Base-by-base conservation (phyloP, 805 yeast genomes). In the Ogataea angusta region DNA sequence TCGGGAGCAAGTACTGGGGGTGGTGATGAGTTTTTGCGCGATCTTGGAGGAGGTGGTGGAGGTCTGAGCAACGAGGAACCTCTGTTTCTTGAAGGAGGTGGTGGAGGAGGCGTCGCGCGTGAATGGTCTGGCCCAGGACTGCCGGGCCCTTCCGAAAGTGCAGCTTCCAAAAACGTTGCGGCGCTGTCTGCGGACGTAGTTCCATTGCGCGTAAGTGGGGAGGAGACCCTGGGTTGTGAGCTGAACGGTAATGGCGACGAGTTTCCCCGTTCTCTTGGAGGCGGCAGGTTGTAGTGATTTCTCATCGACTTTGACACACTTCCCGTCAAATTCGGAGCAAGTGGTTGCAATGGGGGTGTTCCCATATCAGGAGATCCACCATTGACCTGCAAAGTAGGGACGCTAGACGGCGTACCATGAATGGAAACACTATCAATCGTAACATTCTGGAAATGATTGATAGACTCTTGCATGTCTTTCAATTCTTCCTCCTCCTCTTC, bases 381-480 rank as follows among this genome's bases (percentile, higher is more conserved):
- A 14, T 42, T 42, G 19, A 51, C 45, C 14, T 40, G 38, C n/a
- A 48, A 39, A 17, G 51, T 40, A 14, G 73, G 80, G 30, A 76
- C 66, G 43, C 69, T 74, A 1, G 82, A 65, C 0, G 88, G 85
- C 1, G 75, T 73, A n/a, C 91, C 90, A 51, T 74, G 80, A 13
- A 80, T 73, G 32, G 85, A 75, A 3, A 82, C 89, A 40, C 86
- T 79, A 57, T 88, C 96, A 27, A 85, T 87, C 21, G 80, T 76
- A 41, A 88, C 82, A 54, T 85, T 81, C 37, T 78, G 82, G 63
- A 88, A 88, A 56, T 80, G 82, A 47, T 79, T 79, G 40, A 83
- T 75, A 10, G 84, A 82, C 10, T 84, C 82, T 51, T 79, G 84
- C 80, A 84, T 82, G 48, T 82, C 90, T 46, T 76, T 76, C 23